A percentile compares a stretch with the other conserved stretches of the same genome.
Conservation (phyloP, 768 basidiomycete species). For the Sporobolomyces pararoseus region DNA sequence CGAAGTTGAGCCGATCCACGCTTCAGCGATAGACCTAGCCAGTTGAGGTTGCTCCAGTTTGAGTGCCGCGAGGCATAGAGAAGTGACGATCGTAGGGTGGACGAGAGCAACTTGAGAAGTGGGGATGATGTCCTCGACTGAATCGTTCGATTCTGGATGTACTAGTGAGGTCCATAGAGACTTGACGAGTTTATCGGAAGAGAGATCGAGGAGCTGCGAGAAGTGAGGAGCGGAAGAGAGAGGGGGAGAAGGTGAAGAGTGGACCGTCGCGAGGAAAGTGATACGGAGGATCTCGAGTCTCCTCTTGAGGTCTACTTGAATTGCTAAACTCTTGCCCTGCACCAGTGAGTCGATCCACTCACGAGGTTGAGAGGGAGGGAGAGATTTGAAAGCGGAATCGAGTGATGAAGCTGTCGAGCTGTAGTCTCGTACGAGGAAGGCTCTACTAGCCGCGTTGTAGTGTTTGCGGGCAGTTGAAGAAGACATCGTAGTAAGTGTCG, state of each 20-base stretch:
- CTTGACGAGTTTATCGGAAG: slow-evolving; percentile 12
- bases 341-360: slow-evolving; percentile 17
- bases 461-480: slow-evolving; percentile 3
- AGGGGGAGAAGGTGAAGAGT: neutral
- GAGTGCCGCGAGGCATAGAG: slow-evolving; percentile 38
- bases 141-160: neutral
- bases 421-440: slow-evolving; percentile 39
- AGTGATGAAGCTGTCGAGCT: slow-evolving; percentile 15
- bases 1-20: slow-evolving; percentile 29
- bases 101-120: slow-evolving; percentile 18
- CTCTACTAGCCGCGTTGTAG: slow-evolving; percentile 24
- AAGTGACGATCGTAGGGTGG: slow-evolving; percentile 33
- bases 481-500: neutral
- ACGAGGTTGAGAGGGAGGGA: neutral
- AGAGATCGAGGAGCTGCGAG: slow-evolving; percentile 9
- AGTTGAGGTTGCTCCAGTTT: slow-evolving; percentile 25
- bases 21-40: slow-evolving; percentile 29
- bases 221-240: neutral
- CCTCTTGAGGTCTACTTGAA: slow-evolving; percentile 9
- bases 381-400: neutral
- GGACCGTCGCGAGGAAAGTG: slow-evolving; percentile 39
- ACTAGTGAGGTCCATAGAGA: slow-evolving; percentile 17
- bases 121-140: slow-evolving; percentile 26
- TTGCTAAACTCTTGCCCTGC: neutral
- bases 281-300: slow-evolving; percentile 27